These are phyloP conservation scores for Brassica rapa DNA, from an alignment of 345 rosid species.

Conservation along the genomic window DNA sequence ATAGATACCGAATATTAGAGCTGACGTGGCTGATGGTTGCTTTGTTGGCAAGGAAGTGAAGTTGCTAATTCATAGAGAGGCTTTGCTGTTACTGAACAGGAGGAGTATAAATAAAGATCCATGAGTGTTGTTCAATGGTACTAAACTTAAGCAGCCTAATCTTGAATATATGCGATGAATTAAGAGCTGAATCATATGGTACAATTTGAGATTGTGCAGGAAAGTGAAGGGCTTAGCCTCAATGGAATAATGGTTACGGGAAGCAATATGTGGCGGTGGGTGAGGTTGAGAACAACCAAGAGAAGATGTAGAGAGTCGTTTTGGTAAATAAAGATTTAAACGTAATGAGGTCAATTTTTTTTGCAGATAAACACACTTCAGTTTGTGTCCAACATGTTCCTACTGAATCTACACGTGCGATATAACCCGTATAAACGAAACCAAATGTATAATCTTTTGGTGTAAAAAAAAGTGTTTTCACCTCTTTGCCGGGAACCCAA, in stretches of 20 bases:
- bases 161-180: background rate
- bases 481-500: no score
- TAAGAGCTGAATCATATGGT: background rate
- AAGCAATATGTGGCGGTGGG: background rate
- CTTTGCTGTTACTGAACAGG: background rate
- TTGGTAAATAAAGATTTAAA: background rate
- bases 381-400: background rate
- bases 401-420: background rate
- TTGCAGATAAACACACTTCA: background rate
- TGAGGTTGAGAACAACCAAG: background rate
- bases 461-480: no score
- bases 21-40: background rate
- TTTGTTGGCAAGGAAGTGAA: background rate
- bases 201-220: background rate
- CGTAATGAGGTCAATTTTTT: background rate
- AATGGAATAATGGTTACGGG: background rate
- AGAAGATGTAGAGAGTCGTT: background rate
- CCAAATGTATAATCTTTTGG: no score
- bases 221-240: constrained; percentile 17
- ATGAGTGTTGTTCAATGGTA: background rate
- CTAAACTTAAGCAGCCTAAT: background rate
- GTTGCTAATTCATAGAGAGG: background rate
- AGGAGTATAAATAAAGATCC: background rate
- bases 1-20: background rate
- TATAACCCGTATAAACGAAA: no score